Conservation (phyloP, 2,329 filamentous ascomycete species). For the Aspergillus fumigatus region DNA sequence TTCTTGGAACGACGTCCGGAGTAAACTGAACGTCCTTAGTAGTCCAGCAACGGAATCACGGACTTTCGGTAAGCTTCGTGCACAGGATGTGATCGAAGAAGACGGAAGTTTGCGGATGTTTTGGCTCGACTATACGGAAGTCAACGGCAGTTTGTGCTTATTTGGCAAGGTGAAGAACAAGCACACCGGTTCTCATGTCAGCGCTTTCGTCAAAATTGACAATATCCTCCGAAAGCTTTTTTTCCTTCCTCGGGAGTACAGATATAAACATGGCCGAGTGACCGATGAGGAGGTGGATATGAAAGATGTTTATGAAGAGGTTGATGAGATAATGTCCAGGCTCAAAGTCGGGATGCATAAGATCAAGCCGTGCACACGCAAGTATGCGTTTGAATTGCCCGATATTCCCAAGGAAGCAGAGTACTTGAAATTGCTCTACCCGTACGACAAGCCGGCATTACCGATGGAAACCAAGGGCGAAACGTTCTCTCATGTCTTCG, state of each 20-base stretch:
- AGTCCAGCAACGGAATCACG: slow-evolving; percentile 61
- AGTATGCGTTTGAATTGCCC: slow-evolving; percentile 91
- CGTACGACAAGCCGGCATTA: slow-evolving; percentile 76
- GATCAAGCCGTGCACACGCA: slow-evolving; percentile 82
- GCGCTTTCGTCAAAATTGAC: slow-evolving; percentile 93
- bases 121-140: slow-evolving; percentile 93
- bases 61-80: slow-evolving; percentile 72
- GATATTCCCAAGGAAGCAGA: slow-evolving; percentile 82
- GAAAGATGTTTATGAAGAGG: slow-evolving; percentile 84
- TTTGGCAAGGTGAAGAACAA: slow-evolving; percentile 97
- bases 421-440: slow-evolving; percentile 94
- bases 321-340: slow-evolving; percentile 81
- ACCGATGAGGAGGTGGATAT: slow-evolving; percentile 78
- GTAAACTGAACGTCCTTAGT: slow-evolving; percentile 78
- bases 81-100: slow-evolving; percentile 82
- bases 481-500: slow-evolving; percentile 92
- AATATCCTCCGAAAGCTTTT: slow-evolving; percentile 90
- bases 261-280: slow-evolving; percentile 56
- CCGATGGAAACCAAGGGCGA: slow-evolving; percentile 69
- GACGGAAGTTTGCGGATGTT: slow-evolving; percentile 92
- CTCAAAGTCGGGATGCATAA: slow-evolving; percentile 86
- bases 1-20: slow-evolving; percentile 82
- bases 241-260: slow-evolving; percentile 75
- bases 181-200: slow-evolving; percentile 70
- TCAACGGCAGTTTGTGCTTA: slow-evolving; percentile 85